Percentiles rank a stretch among this genome's conserved stretches.
These are phyloP conservation scores for Quercus wislizeni DNA, from an alignment of 306 rosid species.

Conservation along the genomic window DNA sequence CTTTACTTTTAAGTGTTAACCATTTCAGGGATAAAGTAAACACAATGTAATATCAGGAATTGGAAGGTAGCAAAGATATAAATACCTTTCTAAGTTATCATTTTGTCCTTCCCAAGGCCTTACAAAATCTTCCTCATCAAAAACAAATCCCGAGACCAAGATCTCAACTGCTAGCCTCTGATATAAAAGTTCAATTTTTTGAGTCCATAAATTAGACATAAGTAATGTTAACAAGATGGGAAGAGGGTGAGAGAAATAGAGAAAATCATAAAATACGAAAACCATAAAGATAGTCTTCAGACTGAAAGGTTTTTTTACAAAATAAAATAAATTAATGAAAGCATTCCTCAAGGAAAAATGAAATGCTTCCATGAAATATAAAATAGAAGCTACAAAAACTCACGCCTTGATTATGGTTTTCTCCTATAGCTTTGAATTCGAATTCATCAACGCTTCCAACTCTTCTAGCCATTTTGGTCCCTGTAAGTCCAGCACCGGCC, in stretches of 20 bases:
- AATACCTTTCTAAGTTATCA: conserved; percentile 72
- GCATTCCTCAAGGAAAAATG: neutral
- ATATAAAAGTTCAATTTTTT: neutral
- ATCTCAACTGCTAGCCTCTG: conserved; percentile 88
- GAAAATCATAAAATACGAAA: conserved; percentile 13
- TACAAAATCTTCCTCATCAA: conserved; percentile 67
- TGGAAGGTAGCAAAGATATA: conserved; percentile 13
- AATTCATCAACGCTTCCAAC: conserved; percentile 49
- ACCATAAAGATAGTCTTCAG: neutral
- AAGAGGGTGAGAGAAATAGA: conserved; percentile 6
- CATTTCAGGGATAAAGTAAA: neutral
- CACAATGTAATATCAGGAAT: conserved; percentile 1
- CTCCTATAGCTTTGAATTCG: conserved; percentile 50
- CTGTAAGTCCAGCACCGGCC: conserved; percentile 67
- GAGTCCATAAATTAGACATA: conserved; percentile 8
- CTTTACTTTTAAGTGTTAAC: neutral
- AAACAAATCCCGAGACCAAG: conserved; percentile 78
- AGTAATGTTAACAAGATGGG: conserved; percentile 4
- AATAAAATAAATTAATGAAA: neutral
- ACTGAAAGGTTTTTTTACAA: neutral
- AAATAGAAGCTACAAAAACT: conserved; percentile 18
- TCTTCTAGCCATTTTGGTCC: conserved; percentile 63
- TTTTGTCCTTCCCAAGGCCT: conserved; percentile 77
- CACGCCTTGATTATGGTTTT: conserved; percentile 58
- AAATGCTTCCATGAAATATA: neutral